Evolutionary conservation across 2,329 filamentous ascomycete species (phyloP).

Genomic region (Orbilia javanica): DNA sequence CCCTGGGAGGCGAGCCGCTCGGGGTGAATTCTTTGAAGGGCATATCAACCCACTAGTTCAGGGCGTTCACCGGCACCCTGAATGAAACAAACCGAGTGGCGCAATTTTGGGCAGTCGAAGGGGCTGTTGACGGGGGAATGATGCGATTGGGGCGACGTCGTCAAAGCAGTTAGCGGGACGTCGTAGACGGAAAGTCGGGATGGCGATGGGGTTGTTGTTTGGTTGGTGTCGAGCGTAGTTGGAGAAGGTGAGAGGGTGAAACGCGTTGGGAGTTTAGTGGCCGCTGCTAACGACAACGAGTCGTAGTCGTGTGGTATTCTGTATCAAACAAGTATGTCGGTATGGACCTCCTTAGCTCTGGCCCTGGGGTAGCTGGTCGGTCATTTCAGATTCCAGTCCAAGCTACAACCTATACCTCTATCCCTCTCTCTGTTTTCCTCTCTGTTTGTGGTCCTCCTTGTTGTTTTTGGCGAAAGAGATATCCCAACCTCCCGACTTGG

Average conservation of each 20-base stretch:
- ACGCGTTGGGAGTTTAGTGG: constrained; percentile 16
- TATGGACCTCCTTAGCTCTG: background rate
- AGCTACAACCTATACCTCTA: background rate
- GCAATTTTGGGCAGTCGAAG: constrained; percentile 2
- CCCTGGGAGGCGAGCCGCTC: constrained; percentile 5
- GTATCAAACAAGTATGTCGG: background rate
- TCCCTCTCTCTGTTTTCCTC: background rate
- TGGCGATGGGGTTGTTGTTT: background rate
- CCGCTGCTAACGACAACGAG: background rate
- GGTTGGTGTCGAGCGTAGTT: background rate
- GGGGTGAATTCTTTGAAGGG: constrained; percentile 13
- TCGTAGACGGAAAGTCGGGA: constrained; percentile 26
- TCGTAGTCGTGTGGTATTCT: background rate
- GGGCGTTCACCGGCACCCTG: constrained; percentile 34
- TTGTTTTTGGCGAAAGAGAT: background rate
- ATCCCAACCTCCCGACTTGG: constrained; percentile 29
- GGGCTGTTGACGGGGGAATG: background rate
- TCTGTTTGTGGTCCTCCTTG: background rate
- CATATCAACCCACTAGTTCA: constrained; percentile 18
- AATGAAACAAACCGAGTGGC: constrained; percentile 1
- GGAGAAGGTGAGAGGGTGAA: constrained; percentile 1
- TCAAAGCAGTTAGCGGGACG: background rate
- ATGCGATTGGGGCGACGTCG: background rate
- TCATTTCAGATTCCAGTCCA: background rate
- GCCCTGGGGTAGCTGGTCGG: constrained; percentile 33